phyloP scores from a whole-genome alignment of 768 basidiomycete species.

The Rhizopogon roseolus region DNA sequence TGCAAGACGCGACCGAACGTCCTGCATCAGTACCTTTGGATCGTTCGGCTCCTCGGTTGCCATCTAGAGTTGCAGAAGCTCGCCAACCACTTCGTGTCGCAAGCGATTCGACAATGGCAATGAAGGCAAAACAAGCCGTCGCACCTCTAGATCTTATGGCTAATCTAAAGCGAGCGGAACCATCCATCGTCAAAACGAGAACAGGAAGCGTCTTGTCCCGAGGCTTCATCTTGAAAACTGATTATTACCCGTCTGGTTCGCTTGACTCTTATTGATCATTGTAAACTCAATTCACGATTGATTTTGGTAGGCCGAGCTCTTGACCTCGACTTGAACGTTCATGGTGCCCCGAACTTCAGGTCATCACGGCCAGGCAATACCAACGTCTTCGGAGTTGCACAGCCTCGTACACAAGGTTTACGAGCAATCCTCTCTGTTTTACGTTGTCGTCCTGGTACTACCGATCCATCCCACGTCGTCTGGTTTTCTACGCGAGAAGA shows the following conservation, averaged over 20 bases:
- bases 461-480: conserved; percentile 69
- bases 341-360: conserved; percentile 95
- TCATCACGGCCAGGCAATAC: conserved; percentile 72
- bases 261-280: neutral
- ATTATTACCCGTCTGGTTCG: conserved; percentile 76
- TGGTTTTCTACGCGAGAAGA: conserved; percentile 99
- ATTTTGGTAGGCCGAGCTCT: conserved; percentile 66
- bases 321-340: conserved; percentile 85
- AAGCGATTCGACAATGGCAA: neutral
- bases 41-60: conserved; percentile 6
- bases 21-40: conserved; percentile 9
- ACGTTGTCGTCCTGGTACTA: conserved; percentile 60
- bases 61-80: neutral
- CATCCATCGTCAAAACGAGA: conserved; percentile 78
- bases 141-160: conserved; percentile 55
- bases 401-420: conserved; percentile 89
- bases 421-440: conserved; percentile 86
- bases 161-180: conserved; percentile 59
- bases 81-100: neutral
- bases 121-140: conserved; percentile 7
- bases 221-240: conserved; percentile 94
- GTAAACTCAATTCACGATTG: conserved; percentile 2
- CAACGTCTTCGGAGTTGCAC: conserved; percentile 94
- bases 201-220: conserved; percentile 79
- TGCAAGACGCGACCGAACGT: neutral